Percentiles rank a stretch among this genome's conserved stretches.
Evolutionary conservation across 495 filamentous ascomycete species (phyloP).

Genomic region (Penicillium samsonianum): DNA sequence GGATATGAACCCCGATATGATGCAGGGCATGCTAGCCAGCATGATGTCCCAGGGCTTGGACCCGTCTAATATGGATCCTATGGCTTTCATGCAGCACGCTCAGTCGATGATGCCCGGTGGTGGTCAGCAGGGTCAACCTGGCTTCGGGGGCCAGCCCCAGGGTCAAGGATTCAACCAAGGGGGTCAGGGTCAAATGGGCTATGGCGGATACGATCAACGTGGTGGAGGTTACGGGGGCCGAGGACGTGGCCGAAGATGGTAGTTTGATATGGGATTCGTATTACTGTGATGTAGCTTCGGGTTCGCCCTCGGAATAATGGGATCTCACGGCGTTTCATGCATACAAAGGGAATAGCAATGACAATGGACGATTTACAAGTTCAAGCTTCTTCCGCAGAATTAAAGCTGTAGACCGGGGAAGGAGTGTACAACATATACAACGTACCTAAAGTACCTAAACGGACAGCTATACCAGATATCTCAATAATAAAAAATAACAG

Average conservation of each 20-base stretch:
- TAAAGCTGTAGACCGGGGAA: conserved; percentile 18
- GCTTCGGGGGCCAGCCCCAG: conserved; percentile 36
- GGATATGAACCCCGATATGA: conserved; percentile 69
- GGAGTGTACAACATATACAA: conserved; percentile 15
- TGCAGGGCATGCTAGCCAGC: conserved; percentile 78
- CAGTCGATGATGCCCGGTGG: conserved; percentile 53
- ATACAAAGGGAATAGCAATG: conserved; percentile 20
- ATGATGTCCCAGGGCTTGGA: conserved; percentile 87
- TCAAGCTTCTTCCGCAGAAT: conserved; percentile 5
- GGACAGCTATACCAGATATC: background rate
- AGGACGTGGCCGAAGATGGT: conserved; percentile 51
- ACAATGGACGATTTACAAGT: background rate
- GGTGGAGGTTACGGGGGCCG: conserved; percentile 50
- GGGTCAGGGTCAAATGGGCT: conserved; percentile 53
- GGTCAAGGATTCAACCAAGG: conserved; percentile 46
- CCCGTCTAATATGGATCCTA: conserved; percentile 73
- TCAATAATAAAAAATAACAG: background rate
- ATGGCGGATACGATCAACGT: conserved; percentile 50
- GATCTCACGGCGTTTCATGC: conserved; percentile 32
- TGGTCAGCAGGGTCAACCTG: conserved; percentile 42
- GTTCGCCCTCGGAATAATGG: conserved; percentile 10
- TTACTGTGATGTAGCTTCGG: conserved; percentile 6
- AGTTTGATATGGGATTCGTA: conserved; percentile 16
- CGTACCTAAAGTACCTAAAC: background rate
- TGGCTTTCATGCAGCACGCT: conserved; percentile 55